A percentile compares a stretch with the other conserved stretches of the same genome.
Conservation (phyloP, 2,329 filamentous ascomycete genomes). For the Helicocarpus griseus region DNA sequence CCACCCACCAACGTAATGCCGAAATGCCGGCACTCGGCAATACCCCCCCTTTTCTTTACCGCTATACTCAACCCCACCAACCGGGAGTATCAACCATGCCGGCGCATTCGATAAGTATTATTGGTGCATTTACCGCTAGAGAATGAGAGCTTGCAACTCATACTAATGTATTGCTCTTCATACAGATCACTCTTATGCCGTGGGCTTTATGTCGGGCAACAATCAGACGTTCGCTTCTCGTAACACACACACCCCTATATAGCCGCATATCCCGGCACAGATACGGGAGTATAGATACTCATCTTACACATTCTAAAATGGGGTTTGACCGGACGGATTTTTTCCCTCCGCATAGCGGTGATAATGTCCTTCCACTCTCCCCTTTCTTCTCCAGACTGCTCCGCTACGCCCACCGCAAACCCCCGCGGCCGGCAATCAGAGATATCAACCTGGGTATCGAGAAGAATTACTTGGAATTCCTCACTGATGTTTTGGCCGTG, state of each 20-base stretch:
- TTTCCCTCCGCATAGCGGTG: constrained; percentile 16
- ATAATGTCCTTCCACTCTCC: constrained; percentile 19
- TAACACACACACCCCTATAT: too few relatives aligned
- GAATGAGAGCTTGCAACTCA: too few relatives aligned
- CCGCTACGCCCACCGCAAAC: constrained; percentile 16
- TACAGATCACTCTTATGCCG: too few relatives aligned
- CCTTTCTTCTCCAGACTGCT: constrained; percentile 20
- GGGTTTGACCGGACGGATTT: constrained; percentile 13
- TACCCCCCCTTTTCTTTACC: neutral
- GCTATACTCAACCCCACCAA: neutral
- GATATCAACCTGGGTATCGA: constrained; percentile 13
- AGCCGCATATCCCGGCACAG: neutral
- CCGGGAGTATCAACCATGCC: neutral
- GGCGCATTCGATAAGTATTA: neutral
- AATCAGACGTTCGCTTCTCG: too few relatives aligned
- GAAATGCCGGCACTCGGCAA: constrained; percentile 1
- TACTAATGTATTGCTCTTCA: too few relatives aligned
- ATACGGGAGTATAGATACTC: too few relatives aligned
- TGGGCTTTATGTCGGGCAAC: too few relatives aligned
- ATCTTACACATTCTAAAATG: constrained; percentile 4
- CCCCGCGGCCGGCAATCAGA: constrained; percentile 13
- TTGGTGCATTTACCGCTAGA: too few relatives aligned
- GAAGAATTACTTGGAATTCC: constrained; percentile 11
- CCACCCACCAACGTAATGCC: neutral
- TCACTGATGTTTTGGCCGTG: constrained; percentile 11